These are phyloP conservation scores for Arthroderma uncinatum DNA, from an alignment of 2,329 filamentous ascomycete genomes.

Conservation along the genomic window DNA sequence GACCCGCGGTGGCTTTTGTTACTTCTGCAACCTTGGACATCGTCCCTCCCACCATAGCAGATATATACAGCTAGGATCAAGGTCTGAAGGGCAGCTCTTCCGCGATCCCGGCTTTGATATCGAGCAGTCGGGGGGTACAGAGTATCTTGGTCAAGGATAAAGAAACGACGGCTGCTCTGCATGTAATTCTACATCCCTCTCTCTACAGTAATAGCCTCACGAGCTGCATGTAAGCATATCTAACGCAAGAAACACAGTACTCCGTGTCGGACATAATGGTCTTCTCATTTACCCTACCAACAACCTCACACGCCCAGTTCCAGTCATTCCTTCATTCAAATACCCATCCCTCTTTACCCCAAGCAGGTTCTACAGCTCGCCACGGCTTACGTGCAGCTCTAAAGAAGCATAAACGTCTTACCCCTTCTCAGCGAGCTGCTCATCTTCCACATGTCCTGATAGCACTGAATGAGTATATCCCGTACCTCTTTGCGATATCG, in stretches of 20 bases:
- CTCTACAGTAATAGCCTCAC: background rate
- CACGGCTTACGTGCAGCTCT: constrained; percentile 71
- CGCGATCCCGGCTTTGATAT: background rate
- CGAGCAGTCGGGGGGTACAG: too few species aligned
- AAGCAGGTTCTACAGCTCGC: constrained; percentile 70
- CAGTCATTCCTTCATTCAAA: constrained; percentile 63
- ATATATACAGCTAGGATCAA: background rate
- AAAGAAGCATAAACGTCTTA: constrained; percentile 82
- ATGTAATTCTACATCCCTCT: background rate
- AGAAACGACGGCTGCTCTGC: background rate
- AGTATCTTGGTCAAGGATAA: too few species aligned
- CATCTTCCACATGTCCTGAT: constrained; percentile 60
- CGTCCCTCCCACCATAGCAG: too few species aligned
- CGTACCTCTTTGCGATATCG: constrained; percentile 70
- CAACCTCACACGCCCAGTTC: constrained; percentile 78
- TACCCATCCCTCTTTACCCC: constrained; percentile 79
- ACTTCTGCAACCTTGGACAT: too few species aligned
- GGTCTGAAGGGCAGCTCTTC: background rate
- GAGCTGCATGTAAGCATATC: background rate
- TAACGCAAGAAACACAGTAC: background rate
- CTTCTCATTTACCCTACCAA: constrained; percentile 77
- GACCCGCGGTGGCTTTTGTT: too few species aligned
- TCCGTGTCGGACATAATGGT: constrained; percentile 54
- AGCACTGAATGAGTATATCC: constrained; percentile 64
- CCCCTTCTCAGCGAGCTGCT: constrained; percentile 55